phyloP scores from a whole-genome alignment of 2,329 filamentous ascomycete species.

The Paraconiothyrium sp. region DNA sequence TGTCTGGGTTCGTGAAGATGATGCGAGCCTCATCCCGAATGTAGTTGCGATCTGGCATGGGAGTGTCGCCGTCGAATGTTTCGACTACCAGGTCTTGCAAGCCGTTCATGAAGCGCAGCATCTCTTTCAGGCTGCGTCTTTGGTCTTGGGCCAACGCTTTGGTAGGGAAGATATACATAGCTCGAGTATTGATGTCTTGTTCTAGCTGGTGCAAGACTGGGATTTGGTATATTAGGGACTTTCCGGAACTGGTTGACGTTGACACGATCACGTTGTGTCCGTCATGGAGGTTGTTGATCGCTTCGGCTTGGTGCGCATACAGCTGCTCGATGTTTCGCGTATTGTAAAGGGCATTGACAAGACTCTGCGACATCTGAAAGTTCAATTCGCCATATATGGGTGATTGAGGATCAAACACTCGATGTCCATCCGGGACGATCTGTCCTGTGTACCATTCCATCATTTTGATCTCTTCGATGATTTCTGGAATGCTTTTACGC shows the following conservation, averaged over 20 bases:
- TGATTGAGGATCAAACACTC: conserved; percentile 86
- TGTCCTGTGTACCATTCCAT: conserved; percentile 90
- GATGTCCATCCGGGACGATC: conserved; percentile 91
- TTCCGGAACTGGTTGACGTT: conserved; percentile 95
- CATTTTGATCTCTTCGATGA: conserved; percentile 82
- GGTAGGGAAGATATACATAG: conserved; percentile 98
- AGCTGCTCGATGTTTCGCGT: conserved; percentile 85
- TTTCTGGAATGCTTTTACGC: conserved; percentile 81
- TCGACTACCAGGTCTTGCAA: conserved; percentile 82
- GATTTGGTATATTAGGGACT: conserved; percentile 97
- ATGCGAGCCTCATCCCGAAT: conserved; percentile 91
- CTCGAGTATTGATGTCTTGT: conserved; percentile 76
- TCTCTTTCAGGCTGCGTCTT: conserved; percentile 83
- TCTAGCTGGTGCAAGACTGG: conserved; percentile 90
- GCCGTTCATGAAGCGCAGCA: conserved; percentile 81
- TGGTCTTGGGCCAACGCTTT: conserved; percentile 97
- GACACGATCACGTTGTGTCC: conserved; percentile 90
- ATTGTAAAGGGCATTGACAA: conserved; percentile 97
- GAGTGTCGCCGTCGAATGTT: conserved; percentile 95
- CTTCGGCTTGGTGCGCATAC: conserved; percentile 92
- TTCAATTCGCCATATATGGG: conserved; percentile 83
- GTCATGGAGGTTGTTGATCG: conserved; percentile 85
- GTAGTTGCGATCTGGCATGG: conserved; percentile 77
- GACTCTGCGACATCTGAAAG: conserved; percentile 85
- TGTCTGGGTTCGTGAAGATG: conserved; percentile 98